Percentiles rank a stretch among this genome's conserved stretches.
Conservation (phyloP, 345 rosid genomes). For the Erodium maritimum region DNA sequence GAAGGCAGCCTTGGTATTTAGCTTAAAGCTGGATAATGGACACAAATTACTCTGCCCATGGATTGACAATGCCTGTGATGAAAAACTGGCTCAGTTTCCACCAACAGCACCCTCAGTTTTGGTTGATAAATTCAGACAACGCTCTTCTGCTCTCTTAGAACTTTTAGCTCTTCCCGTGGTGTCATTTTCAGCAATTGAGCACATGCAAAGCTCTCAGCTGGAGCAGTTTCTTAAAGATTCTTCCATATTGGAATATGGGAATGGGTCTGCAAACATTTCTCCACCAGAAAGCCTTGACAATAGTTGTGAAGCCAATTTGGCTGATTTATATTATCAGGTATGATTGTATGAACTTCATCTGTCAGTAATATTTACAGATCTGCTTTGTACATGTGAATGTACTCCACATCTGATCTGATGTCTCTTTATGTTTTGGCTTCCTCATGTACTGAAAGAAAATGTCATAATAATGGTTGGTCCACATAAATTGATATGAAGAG, state of each 20-base stretch:
- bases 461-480: neutral
- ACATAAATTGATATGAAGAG: no score
- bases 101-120: slow-evolving; percentile 51
- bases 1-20: slow-evolving; percentile 76
- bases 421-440: neutral
- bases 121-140: slow-evolving; percentile 50
- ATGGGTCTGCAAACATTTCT: slow-evolving; percentile 15
- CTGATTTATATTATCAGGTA: slow-evolving; percentile 67
- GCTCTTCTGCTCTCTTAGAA: slow-evolving; percentile 41
- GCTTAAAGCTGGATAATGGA: slow-evolving; percentile 81
- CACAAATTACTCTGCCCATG: slow-evolving; percentile 81
- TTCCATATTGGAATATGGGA: slow-evolving; percentile 21
- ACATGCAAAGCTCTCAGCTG: slow-evolving; percentile 48
- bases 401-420: neutral
- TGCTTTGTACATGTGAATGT: no score
- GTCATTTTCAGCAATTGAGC: slow-evolving; percentile 57
- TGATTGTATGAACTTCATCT: slow-evolving; percentile 22
- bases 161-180: slow-evolving; percentile 60
- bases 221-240: slow-evolving; percentile 58
- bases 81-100: slow-evolving; percentile 80
- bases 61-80: slow-evolving; percentile 70
- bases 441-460: neutral
- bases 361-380: neutral
- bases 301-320: slow-evolving; percentile 26
- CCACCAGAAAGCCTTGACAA: slow-evolving; percentile 25